Evolutionary conservation across 306 rosid genomes (phyloP), one percentile per base, ranked within the genome.

Genomic region (Oxytropis ochrocephala): DNA sequence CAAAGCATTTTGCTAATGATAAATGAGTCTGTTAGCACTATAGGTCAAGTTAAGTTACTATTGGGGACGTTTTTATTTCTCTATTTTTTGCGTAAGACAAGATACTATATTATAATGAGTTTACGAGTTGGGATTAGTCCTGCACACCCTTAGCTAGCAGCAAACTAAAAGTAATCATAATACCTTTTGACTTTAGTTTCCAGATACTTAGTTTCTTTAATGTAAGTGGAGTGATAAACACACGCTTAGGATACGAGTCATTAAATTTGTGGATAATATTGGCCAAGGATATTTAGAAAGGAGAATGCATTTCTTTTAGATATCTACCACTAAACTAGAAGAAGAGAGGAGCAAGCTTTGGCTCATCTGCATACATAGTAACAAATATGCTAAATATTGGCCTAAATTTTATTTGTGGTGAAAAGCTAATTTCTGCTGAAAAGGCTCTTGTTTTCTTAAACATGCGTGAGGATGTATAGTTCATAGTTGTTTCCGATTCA

Each of bases 401-500:
- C 64, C 55, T 2, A 53, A 64, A 35, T 56, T 46, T 67, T 12
- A 71, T 57, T 78, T 58, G 75, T 65, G 30, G 56, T 4, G 18
- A 57, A 10, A 39, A 56, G 69, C 16, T 67, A 59, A 65, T 39
- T 54, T 63, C 47, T 24, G 43, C 42, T 11, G 3, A 11, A 70
- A 70, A 54, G 67, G 48, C 46, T 61, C 5, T 0, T 43, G 73
- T 47, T 64, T 48, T 16, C 7, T 32, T 55, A 4, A 19, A 33
- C 73, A 50, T 55, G 16, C 54, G 53, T 48, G 19, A 12, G 18
- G 30, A 5, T 47, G 38, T 36, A 13, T 35, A 33, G 63, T 66
- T 76, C 79, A 19, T 68, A 39, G 72, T 77, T 77, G 81, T 62
- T 82, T 83, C 74, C 84, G 74, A 60, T 72, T 86, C 7, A 3